Evolutionary conservation across 1,284 basidiomycete species (phyloP).

Genomic region (Ceratobasidium theobromae): DNA sequence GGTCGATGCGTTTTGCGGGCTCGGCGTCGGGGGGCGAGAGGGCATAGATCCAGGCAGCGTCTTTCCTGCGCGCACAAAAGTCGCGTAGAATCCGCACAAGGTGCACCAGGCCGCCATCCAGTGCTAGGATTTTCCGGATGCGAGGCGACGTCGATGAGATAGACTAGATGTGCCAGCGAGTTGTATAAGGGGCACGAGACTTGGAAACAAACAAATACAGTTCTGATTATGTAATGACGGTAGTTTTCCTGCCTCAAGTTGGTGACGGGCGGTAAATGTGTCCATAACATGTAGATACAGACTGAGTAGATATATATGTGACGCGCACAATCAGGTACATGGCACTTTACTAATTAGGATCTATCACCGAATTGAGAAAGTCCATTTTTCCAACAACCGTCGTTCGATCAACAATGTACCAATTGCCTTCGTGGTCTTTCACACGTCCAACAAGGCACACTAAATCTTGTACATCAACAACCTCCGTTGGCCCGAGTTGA

Average conservation of each 20-base stretch:
- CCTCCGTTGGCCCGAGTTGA: slow-evolving; percentile 6
- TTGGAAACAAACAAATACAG: too few species aligned
- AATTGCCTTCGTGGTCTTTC: slow-evolving; percentile 32
- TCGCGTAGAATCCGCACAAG: slow-evolving; percentile 91
- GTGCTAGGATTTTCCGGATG: slow-evolving; percentile 97
- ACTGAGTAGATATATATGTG: too few species aligned
- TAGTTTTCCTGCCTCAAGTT: too few species aligned
- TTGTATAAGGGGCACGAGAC: slow-evolving; percentile 98
- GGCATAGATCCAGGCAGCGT: slow-evolving; percentile 70
- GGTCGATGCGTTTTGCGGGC: not conserved
- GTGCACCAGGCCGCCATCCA: slow-evolving; percentile 95
- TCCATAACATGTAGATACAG: too few species aligned
- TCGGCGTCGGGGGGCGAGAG: slow-evolving; percentile 55
- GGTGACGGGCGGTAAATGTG: too few species aligned
- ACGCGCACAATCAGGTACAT: too few species aligned
- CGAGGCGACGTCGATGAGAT: slow-evolving; percentile 96
- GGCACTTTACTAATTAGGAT: not conserved
- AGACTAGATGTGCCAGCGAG: slow-evolving; percentile 94
- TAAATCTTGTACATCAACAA: slow-evolving; percentile 39
- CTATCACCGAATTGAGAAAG: not conserved
- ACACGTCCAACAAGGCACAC: slow-evolving; percentile 38
- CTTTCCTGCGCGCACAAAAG: slow-evolving; percentile 75
- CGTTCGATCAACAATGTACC: slow-evolving; percentile 41
- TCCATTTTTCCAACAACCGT: slow-evolving; percentile 19
- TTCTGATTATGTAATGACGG: too few species aligned